Evolutionary conservation across 768 basidiomycete genomes (phyloP).

Genomic region (Pleurotus salmoneostramineus): DNA sequence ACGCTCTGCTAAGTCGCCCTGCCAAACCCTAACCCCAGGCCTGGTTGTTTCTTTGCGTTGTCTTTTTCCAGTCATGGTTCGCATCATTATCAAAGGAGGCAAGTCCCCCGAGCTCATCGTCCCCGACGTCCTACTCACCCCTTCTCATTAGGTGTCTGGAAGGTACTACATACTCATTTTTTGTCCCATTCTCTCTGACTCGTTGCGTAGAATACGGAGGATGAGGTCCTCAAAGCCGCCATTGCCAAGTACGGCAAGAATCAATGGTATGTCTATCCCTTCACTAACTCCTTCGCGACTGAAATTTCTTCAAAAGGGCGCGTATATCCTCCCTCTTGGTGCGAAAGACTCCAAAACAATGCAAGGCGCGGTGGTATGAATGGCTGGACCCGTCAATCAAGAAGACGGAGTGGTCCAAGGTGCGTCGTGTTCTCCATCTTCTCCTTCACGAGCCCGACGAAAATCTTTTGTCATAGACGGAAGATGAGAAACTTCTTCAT

Average conservation of each 20-base stretch:
- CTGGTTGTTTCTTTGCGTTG: neutral
- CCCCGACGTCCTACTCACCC: neutral
- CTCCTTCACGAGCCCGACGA: neutral
- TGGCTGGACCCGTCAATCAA: conserved; percentile 99
- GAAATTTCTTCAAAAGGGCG: conserved; percentile 51
- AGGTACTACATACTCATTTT: conserved; percentile 37
- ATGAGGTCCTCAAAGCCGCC: conserved; percentile 98
- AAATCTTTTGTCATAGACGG: conserved; percentile 50
- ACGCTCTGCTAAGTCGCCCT: neutral
- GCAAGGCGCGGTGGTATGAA: conserved; percentile 99
- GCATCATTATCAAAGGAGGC: conserved; percentile 92
- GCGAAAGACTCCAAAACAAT: conserved; percentile 98
- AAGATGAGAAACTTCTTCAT: conserved; percentile 97
- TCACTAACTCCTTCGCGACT: neutral
- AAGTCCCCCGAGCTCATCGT: conserved; percentile 18
- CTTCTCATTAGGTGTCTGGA: conserved; percentile 64
- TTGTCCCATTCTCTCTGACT: conserved; percentile 9
- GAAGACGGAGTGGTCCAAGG: conserved; percentile 99
- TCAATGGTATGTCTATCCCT: conserved; percentile 61
- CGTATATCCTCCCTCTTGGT: conserved; percentile 97
- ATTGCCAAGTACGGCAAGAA: conserved; percentile 98
- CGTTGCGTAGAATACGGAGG: conserved; percentile 77
- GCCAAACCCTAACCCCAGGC: conserved; percentile 3
- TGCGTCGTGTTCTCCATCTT: conserved; percentile 23
- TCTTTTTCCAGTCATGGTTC: conserved; percentile 51